Base-by-base conservation (phyloP, 768 basidiomycete species). In the Termitomyces sp. region DNA sequence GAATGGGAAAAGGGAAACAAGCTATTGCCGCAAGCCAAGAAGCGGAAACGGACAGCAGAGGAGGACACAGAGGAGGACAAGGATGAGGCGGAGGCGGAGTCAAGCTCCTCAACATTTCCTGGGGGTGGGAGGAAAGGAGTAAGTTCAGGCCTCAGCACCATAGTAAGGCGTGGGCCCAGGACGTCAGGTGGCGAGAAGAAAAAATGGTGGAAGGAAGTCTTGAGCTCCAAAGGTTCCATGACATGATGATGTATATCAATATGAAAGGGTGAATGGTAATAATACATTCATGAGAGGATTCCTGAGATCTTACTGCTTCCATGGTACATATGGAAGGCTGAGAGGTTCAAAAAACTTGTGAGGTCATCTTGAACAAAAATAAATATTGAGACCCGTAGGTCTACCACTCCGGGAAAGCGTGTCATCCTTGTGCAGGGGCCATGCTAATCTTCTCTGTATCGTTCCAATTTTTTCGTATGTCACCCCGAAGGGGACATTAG, bases 401-500 rank as follows among this genome's bases (percentile, higher is more conserved):
- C 77, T 87, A 87, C 87, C 87, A 88, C 87, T 89, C 88, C 85
- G 86, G 85, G 81, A 88, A 88, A 91, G 88, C 89, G 90, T 95
- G 93, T 94, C 93, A 95, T 96, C 93, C 94, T 96, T 97, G 93
- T 96, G 94, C 93, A 96, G 93, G 94, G 93, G 93, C 94, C 90
- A 96, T 96, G 93, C 93, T 95, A 94, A 96, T 94, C 93, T 95
- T 95, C 93, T 96, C 93, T 93, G 93, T 94, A 95, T 94, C 89
- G 91, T 93, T 94, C 90, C 92, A 93, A 93, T 89, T 91, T 93
- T 93, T 89, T 88, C 87, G 84, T 90, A 87, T 89, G 89, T 85
- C 87, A 87, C 89, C 85, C 85, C 85, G 84, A 87, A 88, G 85
- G 85, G 86, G 84, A 85, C 84, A 82, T 2, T 3, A 0, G 0